Percentiles rank a stretch among this genome's conserved stretches.
These are phyloP conservation scores for Salvia hispanica DNA, from an alignment of 257 asterid genomes.

Conservation along the genomic window DNA sequence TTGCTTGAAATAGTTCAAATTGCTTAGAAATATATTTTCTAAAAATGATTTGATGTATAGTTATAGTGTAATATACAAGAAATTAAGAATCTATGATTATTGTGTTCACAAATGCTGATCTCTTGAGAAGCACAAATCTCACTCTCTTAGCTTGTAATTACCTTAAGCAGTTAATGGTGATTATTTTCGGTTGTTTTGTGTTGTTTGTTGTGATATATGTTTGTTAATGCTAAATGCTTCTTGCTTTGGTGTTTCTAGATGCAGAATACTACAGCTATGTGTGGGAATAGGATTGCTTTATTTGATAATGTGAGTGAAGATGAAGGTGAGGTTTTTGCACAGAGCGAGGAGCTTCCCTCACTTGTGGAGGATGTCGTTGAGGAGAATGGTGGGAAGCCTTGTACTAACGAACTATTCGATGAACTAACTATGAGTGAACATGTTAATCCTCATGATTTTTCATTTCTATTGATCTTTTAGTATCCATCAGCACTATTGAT, in stretches of 20 bases:
- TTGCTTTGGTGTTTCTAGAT: neutral
- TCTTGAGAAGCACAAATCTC: slow-evolving; percentile 40
- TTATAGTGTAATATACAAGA: slow-evolving; percentile 43
- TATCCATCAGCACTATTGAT: no score
- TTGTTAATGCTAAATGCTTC: neutral
- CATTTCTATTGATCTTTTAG: no score
- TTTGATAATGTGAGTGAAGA: slow-evolving; percentile 64
- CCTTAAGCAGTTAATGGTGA: slow-evolving; percentile 62
- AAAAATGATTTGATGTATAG: slow-evolving; percentile 25
- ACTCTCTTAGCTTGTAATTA: slow-evolving; percentile 42
- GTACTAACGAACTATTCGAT: slow-evolving; percentile 52
- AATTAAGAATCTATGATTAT: slow-evolving; percentile 61
- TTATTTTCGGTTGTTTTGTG: neutral
- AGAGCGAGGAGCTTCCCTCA: slow-evolving; percentile 48
- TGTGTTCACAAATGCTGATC: slow-evolving; percentile 80
- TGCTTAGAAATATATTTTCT: slow-evolving; percentile 38
- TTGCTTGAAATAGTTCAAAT: slow-evolving; percentile 91
- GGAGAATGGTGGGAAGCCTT: slow-evolving; percentile 61
- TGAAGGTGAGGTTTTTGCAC: slow-evolving; percentile 37
- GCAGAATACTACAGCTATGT: slow-evolving; percentile 54
- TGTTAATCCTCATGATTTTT: neutral
- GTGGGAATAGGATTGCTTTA: slow-evolving; percentile 59
- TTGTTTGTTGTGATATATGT: neutral
- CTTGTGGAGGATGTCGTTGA: slow-evolving; percentile 57
- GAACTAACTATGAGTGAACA: slow-evolving; percentile 44